Evolutionary conservation across 352 stramenopile species (phyloP).

Genomic region (Pythium dissotocum): DNA sequence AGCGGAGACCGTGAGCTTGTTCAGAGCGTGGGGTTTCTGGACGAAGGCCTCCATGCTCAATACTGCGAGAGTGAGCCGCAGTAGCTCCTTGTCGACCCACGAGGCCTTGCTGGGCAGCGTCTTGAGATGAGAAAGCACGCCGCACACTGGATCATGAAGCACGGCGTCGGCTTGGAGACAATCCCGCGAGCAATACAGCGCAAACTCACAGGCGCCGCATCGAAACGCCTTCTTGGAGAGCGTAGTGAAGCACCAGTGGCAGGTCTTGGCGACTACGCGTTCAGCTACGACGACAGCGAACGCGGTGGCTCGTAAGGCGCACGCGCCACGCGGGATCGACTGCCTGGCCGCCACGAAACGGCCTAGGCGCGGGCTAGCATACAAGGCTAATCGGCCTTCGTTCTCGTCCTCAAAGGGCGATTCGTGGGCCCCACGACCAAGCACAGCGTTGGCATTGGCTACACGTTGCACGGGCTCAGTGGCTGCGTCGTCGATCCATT

Average conservation of each 20-base stretch:
- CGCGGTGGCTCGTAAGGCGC: constrained; percentile 40
- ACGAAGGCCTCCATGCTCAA: constrained; percentile 61
- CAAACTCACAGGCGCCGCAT: constrained; percentile 51
- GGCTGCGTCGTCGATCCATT: constrained; percentile 24
- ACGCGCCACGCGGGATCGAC: constrained; percentile 31
- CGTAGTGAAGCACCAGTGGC: constrained; percentile 62
- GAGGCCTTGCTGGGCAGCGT: too few species aligned
- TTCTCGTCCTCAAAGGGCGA: constrained; percentile 27
- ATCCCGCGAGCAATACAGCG: constrained; percentile 51
- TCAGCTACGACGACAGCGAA: constrained; percentile 58
- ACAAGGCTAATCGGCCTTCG: constrained; percentile 26
- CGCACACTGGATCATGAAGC: constrained; percentile 59
- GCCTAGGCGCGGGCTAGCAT: constrained; percentile 23
- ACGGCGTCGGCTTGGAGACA: constrained; percentile 44
- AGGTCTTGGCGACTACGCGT: constrained; percentile 28
- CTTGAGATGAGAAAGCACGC: constrained; percentile 29
- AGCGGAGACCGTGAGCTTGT: constrained; percentile 19
- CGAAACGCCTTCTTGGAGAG: constrained; percentile 50
- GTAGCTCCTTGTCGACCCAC: constrained; percentile 41
- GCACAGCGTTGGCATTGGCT: constrained; percentile 6
- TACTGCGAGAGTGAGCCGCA: constrained; percentile 50
- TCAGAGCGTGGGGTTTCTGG: constrained; percentile 33
- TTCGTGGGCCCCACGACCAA: constrained; percentile 26
- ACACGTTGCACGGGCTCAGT: constrained; percentile 5
- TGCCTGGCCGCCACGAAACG: constrained; percentile 40